Evolutionary conservation across 768 basidiomycete species (phyloP).

Genomic region (Mycena rebaudengoi): DNA sequence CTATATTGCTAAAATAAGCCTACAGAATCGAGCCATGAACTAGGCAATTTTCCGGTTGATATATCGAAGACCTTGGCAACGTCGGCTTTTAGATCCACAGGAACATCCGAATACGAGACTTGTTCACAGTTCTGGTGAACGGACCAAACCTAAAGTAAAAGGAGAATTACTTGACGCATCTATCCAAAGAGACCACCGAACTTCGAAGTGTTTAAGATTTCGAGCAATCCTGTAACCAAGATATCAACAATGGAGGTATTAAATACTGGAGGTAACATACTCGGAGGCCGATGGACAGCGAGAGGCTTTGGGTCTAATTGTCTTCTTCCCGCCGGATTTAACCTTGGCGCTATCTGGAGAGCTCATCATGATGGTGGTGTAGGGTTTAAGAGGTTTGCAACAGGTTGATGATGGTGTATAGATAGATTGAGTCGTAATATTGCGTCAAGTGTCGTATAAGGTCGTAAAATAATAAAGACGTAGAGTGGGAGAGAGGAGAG

Average conservation of each 20-base stretch:
- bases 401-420: too few relatives aligned
- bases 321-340: slow-evolving; percentile 22
- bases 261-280: slow-evolving; percentile 35
- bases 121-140: slow-evolving; percentile 59
- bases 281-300: slow-evolving; percentile 58
- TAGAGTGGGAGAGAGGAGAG: background rate
- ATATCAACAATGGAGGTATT: background rate
- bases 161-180: too few relatives aligned
- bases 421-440: background rate
- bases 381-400: background rate
- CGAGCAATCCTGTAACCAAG: slow-evolving; percentile 59
- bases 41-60: slow-evolving; percentile 40
- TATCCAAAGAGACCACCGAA: too few relatives aligned
- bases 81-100: slow-evolving; percentile 44
- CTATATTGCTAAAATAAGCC: background rate
- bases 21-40: slow-evolving; percentile 54
- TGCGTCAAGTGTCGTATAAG: slow-evolving; percentile 3
- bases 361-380: slow-evolving; percentile 2
- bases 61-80: slow-evolving; percentile 41
- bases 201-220: slow-evolving; percentile 57
- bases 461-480: slow-evolving; percentile 12
- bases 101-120: slow-evolving; percentile 55
- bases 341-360: slow-evolving; percentile 21
- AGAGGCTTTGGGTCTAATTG: slow-evolving; percentile 24
- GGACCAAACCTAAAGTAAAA: slow-evolving; percentile 63